Evolutionary conservation across 2,329 filamentous ascomycete species (phyloP), one percentile per base, ranked within the genome.

Genomic region (Colletotrichum tropicicola): DNA sequence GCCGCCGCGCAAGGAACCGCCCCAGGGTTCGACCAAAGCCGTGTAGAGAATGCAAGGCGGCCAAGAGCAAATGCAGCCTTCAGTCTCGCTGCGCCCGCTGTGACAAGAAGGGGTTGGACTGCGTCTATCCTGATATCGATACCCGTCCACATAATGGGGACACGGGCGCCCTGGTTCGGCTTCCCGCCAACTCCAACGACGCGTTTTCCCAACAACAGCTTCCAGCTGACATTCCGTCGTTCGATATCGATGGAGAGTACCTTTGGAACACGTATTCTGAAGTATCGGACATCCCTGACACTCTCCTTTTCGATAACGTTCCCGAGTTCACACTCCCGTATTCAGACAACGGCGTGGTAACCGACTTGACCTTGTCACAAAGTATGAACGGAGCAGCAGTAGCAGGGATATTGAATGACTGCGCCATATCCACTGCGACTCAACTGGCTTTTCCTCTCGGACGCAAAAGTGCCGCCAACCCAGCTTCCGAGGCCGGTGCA

Each of bases 1-100:
- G 63, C 43, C 45, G 53, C 5, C 59, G 53, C 8, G 17, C 52
- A 27, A 37, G 32, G 8, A 45, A 35, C 15, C 49, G 54, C 19
- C 65, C 54, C 8, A 54, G 35, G 4, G n/a, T 52, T 13, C 55
- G 65, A 4, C 59, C 59, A 9, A 59, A 51, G 32, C 54, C 65
- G 13, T 67, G 65, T 8, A 49, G 23, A 19, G 59, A 59, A 45
- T 67, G 64, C 49, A 64, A 47, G 15, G 37, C 27, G n/a, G 53
- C 60, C 5, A 67, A 65, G n/a, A 52, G 39, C 23, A 67, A 67
- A 15, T 67, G 65, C 28, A 59, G 35, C 30, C 51, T 67, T 3
- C 37, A 65, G 7, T 17, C 35, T 12, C 23, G 30, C 10, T 67
- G 65, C n/a, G 30, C 35, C 21, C 60, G 60, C n/a, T 67, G 60